Evolutionary conservation across 2,329 filamentous ascomycete species (phyloP), one percentile per base, ranked within the genome.

Genomic region (Exophiala sp.): DNA sequence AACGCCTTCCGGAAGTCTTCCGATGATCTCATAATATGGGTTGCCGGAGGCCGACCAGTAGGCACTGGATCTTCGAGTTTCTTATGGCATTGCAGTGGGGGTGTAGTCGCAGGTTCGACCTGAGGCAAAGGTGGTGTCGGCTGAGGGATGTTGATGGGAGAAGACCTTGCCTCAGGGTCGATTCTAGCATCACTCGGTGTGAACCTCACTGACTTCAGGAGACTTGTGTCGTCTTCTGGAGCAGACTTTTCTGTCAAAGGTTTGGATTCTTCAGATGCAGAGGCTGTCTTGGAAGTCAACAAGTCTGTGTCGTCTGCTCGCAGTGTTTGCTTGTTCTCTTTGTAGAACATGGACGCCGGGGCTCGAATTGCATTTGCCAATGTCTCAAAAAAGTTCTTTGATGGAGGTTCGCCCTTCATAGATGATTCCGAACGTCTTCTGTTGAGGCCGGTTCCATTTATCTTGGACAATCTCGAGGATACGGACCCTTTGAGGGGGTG

Each of bases 81-180:
- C 24, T 41, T 42, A 16, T 59, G 49, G 49, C 42, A 51, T 29
- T 59, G 47, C 34, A 55, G 20, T 6, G 57, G 29, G 5, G 51
- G 55, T 4, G 52, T 57, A 14, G 46, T 52, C 14, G 57, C 48
- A 8, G 59, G 34, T 34, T 57, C 38, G 20, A 59, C 42, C 9
- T 57, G 54, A 24, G 59, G 57, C 50, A 62, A 41, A 5, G 46
- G 46, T 12, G 59, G 57, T 12, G 49, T 44, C 24, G 54, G 16
- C 35, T 55, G 56, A 8, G 59, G 59, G n/a, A 59, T 58, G 42
- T 59, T 52, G 20, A 59, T 62, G 6, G 59, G 59, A 36, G 50
- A 51, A 41, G 58, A 52, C 36, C 39, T 52, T 18, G 52, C 33
- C 40, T 54, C 49, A 20, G 36, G 10, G 10, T 52, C 42, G 46